Percentiles rank a stretch among this genome's conserved stretches.
Conservation (phyloP, 2,329 filamentous ascomycete species). For the Phialophora chinensis region DNA sequence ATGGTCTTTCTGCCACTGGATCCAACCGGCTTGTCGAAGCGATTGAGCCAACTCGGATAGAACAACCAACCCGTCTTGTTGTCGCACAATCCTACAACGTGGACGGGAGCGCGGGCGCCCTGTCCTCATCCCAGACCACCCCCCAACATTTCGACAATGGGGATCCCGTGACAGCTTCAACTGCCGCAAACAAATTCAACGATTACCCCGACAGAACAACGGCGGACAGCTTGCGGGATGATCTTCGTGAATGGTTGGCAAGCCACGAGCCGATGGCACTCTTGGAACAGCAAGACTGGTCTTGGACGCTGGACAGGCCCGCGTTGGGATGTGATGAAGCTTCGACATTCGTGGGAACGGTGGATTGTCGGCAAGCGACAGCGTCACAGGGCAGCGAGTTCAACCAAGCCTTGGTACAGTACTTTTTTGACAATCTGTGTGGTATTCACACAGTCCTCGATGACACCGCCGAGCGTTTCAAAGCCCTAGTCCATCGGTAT, state of each 20-base stretch:
- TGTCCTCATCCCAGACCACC: constrained; percentile 21
- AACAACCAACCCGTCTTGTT: constrained; percentile 11
- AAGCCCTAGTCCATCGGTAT: constrained; percentile 27
- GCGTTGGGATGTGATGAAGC: constrained; percentile 19
- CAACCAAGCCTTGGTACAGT: constrained; percentile 28
- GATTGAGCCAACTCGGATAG: constrained; percentile 12
- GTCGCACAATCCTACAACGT: constrained; percentile 2
- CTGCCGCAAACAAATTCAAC: background rate
- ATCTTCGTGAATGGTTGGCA: constrained; percentile 29
- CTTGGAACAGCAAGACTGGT: constrained; percentile 29
- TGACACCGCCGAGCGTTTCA: constrained; percentile 27
- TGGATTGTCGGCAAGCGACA: constrained; percentile 19
- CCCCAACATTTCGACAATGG: constrained; percentile 5
- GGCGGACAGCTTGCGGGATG: constrained; percentile 25
- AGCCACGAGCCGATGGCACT: constrained; percentile 29
- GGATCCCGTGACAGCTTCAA: constrained; percentile 7
- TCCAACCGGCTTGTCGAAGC: constrained; percentile 16
- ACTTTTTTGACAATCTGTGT: constrained; percentile 29
- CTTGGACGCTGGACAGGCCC: constrained; percentile 23
- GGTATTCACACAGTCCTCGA: constrained; percentile 27
- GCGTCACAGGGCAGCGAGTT: constrained; percentile 23
- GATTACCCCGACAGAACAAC: constrained; percentile 23
- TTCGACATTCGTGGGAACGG: constrained; percentile 10
- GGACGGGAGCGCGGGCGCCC: too few relatives aligned
- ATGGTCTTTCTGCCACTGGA: constrained; percentile 13